phyloP scores from a whole-genome alignment of 495 filamentous ascomycete genomes.

The Aspergillus panamensis region DNA sequence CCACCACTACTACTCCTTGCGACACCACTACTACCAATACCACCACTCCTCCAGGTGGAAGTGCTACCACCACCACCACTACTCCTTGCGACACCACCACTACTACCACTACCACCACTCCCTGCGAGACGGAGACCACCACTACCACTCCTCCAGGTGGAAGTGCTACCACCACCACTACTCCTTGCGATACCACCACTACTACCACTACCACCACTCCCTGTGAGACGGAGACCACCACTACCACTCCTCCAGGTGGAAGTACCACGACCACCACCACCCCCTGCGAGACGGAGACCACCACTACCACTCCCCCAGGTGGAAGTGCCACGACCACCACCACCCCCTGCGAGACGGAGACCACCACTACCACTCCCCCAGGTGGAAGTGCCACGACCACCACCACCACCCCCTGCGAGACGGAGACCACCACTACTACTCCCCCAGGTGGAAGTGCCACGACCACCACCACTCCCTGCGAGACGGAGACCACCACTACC shows the following conservation, averaged over 20 bases:
- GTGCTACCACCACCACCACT: neutral
- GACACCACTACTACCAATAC: neutral
- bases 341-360: neutral
- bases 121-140: neutral
- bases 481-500: neutral
- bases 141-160: neutral
- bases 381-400: neutral
- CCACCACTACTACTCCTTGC: neutral
- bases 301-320: neutral
- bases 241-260: too few relatives aligned
- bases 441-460: too few relatives aligned
- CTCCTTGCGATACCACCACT: constrained; percentile 1
- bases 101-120: neutral
- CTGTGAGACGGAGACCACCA: neutral
- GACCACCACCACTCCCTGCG: neutral
- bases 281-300: constrained; percentile 2
- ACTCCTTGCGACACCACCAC: neutral
- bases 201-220: neutral
- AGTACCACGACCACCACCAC: too few relatives aligned
- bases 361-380: neutral
- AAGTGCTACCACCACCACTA: neutral
- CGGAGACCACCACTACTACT: neutral
- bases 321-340: neutral
- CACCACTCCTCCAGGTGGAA: neutral
- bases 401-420: constrained; percentile 2